Conservation (phyloP, 2,329 filamentous ascomycete genomes). For the Sclerotinia sclerotiorum region DNA sequence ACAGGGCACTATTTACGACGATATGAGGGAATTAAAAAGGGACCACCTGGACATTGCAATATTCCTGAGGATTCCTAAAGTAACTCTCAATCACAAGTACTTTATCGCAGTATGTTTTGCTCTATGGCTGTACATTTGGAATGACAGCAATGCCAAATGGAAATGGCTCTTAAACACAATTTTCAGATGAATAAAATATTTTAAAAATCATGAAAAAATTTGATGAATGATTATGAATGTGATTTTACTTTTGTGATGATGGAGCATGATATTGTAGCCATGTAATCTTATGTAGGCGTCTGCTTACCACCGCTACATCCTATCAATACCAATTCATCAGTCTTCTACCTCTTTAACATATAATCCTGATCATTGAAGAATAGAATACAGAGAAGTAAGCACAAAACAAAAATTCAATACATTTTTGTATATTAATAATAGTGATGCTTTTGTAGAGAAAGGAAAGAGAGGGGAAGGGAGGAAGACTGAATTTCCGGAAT, state of each 20-base stretch:
- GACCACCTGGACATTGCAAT: conserved; percentile 9
- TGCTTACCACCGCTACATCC: too few relatives aligned
- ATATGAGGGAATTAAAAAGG: conserved; percentile 8
- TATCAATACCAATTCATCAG: too few relatives aligned
- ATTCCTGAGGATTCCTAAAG: conserved; percentile 6
- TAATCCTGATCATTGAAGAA: too few relatives aligned
- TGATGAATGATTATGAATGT: background rate
- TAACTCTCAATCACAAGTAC: conserved; percentile 14
- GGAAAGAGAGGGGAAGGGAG: too few relatives aligned
- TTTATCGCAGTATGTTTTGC: conserved; percentile 19
- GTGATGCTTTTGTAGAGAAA: too few relatives aligned
- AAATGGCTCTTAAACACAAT: conserved; percentile 10
- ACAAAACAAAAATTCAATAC: too few relatives aligned
- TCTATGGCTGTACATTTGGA: conserved; percentile 18
- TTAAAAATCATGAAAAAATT: background rate
- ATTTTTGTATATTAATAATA: too few relatives aligned
- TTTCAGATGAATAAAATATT: conserved; percentile 14
- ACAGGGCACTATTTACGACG: conserved; percentile 7
- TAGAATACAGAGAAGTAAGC: too few relatives aligned
- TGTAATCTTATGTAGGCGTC: too few relatives aligned
- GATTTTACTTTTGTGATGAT: background rate
- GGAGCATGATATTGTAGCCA: background rate
- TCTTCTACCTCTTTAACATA: too few relatives aligned
- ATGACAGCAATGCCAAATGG: conserved; percentile 18
- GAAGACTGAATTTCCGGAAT: too few relatives aligned